Base-by-base conservation (phyloP, 192 early-diverging fungal species). In the Rhizoclosmatium sp. region DNA sequence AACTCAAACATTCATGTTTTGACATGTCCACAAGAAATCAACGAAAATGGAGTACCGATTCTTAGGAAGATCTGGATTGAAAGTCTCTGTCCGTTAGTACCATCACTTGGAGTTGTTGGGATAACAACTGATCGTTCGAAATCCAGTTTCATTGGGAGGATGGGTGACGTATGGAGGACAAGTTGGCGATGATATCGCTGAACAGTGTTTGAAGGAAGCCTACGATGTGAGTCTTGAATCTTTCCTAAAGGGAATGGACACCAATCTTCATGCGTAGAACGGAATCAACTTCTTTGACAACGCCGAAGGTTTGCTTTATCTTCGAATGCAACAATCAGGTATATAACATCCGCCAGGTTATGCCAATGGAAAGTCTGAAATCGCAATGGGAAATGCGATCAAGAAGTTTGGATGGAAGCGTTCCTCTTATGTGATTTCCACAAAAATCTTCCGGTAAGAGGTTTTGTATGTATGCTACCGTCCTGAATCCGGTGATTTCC, bases 281-380 rank as follows among this genome's bases (percentile, higher is more conserved):
- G 94, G 94, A 60, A 86, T 94, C 74, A 95, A 94, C 83, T 92
- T 92, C 82, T 95, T 95, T 74, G 87, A 85, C 79, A 84, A 82
- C 56, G 85, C 42, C 42, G 65, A 66, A 81, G 47, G 39, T 79
- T 2, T 46, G 31, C 9, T 31, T 31, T 31, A 39, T 58, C 56
- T n/a, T n/a, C 5, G 54, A 46, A 84, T 14, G 16, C 21, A 54
- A 75, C 10, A 19, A 58, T 44, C 76, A 83, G 69, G 80, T 84
- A 3, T 87, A 82, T 86, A 93, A 81, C 87, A 12, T 31, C 7
- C 7, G 39, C 12, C 9, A 69, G 71, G 56, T 23, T 73, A 73
- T 41, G 71, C 51, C 9, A 85, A 82, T 23, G 94, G 94, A 21
- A 85, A 93, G 81, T 90, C 84, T 40, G 94, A 96, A 77, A 85